phyloP scores from a whole-genome alignment of 1,139 yeast genomes.

The Sugiyamaella xylanicola region DNA sequence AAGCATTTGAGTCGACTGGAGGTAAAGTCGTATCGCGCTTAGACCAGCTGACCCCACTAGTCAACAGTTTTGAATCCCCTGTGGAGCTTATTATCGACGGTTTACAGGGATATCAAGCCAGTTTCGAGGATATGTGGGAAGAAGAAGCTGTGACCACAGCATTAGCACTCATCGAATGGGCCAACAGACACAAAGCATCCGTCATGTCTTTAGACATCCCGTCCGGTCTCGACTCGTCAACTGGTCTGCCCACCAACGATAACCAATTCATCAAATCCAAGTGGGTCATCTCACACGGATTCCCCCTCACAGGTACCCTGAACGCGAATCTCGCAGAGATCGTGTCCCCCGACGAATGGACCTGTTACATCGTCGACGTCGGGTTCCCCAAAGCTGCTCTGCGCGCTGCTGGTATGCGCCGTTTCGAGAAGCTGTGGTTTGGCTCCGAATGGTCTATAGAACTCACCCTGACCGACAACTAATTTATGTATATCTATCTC shows the following conservation, averaged over 20 bases:
- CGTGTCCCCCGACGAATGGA: slow-evolving; percentile 48
- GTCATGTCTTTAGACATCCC: slow-evolving; percentile 78
- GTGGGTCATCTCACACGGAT: slow-evolving; percentile 70
- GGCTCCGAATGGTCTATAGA: slow-evolving; percentile 43
- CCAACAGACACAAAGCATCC: slow-evolving; percentile 52
- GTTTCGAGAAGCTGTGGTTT: slow-evolving; percentile 51
- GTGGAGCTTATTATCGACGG: slow-evolving; percentile 80
- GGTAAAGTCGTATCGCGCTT: slow-evolving; percentile 51
- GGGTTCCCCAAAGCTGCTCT: slow-evolving; percentile 59
- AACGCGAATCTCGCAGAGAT: slow-evolving; percentile 57
- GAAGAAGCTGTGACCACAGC: slow-evolving; percentile 51
- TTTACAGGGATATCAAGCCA: slow-evolving; percentile 78
- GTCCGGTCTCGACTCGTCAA: slow-evolving; percentile 82
- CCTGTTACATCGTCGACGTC: slow-evolving; percentile 68
- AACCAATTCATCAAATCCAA: slow-evolving; percentile 42
- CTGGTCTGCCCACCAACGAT: slow-evolving; percentile 53
- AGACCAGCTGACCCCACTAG: slow-evolving; percentile 42
- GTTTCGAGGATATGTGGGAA: slow-evolving; percentile 53
- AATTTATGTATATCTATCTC: slow-evolving; percentile 21
- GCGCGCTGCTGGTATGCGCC: slow-evolving; percentile 47
- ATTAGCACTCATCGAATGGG: slow-evolving; percentile 64
- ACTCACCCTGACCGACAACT: slow-evolving; percentile 24
- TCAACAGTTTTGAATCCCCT: slow-evolving; percentile 63
- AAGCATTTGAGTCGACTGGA: slow-evolving; percentile 55
- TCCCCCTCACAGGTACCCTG: slow-evolving; percentile 68